Conservation (phyloP, 768 basidiomycete species). For the Rhizopogon sp. region DNA sequence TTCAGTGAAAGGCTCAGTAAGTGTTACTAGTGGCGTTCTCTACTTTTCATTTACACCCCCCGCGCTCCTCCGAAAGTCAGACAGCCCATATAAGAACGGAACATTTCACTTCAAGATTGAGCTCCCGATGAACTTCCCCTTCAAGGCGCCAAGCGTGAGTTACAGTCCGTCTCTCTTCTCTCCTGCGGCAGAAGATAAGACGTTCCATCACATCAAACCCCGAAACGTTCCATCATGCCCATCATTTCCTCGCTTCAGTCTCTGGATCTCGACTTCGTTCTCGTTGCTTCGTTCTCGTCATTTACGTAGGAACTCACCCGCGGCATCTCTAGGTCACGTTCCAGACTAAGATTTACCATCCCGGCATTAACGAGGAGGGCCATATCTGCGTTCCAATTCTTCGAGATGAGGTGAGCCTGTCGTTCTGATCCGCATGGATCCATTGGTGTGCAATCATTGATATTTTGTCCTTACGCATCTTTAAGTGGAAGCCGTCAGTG, state of each 20-base stretch:
- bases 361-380: slow-evolving; percentile 87
- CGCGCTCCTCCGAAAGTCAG: slow-evolving; percentile 38
- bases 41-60: neutral
- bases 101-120: slow-evolving; percentile 69
- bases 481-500: slow-evolving; percentile 82
- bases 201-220: slow-evolving; percentile 7
- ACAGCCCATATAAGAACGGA: slow-evolving; percentile 81
- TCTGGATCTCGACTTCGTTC: neutral
- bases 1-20: slow-evolving; percentile 65
- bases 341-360: slow-evolving; percentile 85
- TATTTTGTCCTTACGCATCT: slow-evolving; percentile 1
- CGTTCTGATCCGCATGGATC: neutral
- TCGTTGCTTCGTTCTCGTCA: neutral
- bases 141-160: slow-evolving; percentile 77
- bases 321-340: slow-evolving; percentile 59
- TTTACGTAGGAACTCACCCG: slow-evolving; percentile 14
- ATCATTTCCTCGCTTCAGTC: slow-evolving; percentile 1
- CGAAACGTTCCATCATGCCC: slow-evolving; percentile 12
- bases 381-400: slow-evolving; percentile 80
- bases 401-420: slow-evolving; percentile 65
- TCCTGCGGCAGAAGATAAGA: neutral
- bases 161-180: slow-evolving; percentile 2
- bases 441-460: slow-evolving; percentile 1
- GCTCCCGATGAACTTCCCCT: slow-evolving; percentile 81
- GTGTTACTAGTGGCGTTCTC: slow-evolving; percentile 19